Evolutionary conservation across 179 eudicot species (phyloP), one percentile per base, ranked within the genome.

Genomic region (Carnegiea gigantea): DNA sequence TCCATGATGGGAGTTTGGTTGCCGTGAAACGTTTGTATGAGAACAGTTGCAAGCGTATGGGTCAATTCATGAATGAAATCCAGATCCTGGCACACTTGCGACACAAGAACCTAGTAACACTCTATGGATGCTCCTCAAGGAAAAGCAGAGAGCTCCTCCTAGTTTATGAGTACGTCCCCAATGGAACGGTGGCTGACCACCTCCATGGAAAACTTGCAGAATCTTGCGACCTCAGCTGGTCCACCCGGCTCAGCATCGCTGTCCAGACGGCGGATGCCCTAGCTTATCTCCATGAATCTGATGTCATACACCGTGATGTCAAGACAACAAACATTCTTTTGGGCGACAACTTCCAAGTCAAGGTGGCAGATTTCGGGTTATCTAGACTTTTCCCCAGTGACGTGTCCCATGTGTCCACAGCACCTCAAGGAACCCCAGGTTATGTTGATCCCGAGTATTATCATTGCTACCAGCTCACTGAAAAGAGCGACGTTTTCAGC

Each of bases 131-230:
- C 81, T 85, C 89, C 73, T 88, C 91, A 5, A 85, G 76, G 76
- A 81, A 60, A 78, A 88, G 89, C 82, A 67, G 86, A 76, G 87
- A 85, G n/a, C 91, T 95, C 26, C 88, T 95, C 80, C 89, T 95
- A 30, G 96, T 95, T 8, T 95, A 95, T 26, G 98, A 95, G 80
- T 95, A 90, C 81, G 78, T 95, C 77, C 77, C 98, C 1, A 95
- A 95, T 51, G 98, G 98, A 33, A 95, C 98, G 4, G 94, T 93
- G 38, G 97, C 96, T 12, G 97, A 93, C 83, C 91, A 88, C 73
- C 88, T 88, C 73, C 89, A 86, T 53, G 91, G 91, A 21, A 87
- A 80, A 60, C 84, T 70, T 9, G 77, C 85, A 26, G 48, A 43
- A 24, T 79, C 86, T 18, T 75, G 79, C n/a, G 71, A 30, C 59